Percentiles rank a stretch among this genome's conserved stretches.
Evolutionary conservation across 192 early-diverging fungal genomes (phyloP).

Genomic region (Anaeromyces robustus): DNA sequence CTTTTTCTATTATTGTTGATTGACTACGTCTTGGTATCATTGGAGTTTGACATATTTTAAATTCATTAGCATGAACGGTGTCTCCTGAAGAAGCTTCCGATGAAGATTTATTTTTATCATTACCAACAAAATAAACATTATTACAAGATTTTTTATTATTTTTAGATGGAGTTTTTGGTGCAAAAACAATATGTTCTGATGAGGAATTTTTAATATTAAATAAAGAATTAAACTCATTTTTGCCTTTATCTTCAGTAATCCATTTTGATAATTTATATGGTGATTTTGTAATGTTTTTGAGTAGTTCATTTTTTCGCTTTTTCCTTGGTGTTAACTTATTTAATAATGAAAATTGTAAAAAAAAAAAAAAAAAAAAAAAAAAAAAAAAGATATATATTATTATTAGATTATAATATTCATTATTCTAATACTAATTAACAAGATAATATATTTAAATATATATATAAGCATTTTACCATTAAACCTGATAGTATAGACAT

Average conservation of each 20-base stretch:
- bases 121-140: neutral
- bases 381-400: neutral
- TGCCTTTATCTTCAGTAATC: neutral
- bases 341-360: neutral
- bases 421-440: too few species aligned
- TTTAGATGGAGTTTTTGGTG: neutral
- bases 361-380: neutral
- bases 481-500: neutral
- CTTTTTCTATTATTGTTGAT: neutral
- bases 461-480: too few species aligned
- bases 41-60: neutral
- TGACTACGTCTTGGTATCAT: neutral
- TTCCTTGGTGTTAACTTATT: neutral
- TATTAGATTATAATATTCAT: too few species aligned
- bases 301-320: neutral
- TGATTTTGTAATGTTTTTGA: neutral
- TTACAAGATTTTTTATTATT: neutral
- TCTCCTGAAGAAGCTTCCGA: too few species aligned
- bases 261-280: neutral
- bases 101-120: too few species aligned
- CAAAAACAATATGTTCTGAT: neutral
- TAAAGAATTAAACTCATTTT: too few species aligned
- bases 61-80: neutral
- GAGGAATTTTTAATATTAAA: neutral
- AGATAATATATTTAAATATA: too few species aligned